Evolutionary conservation across 2,329 filamentous ascomycete species (phyloP).

Genomic region (Fusarium penzigii): DNA sequence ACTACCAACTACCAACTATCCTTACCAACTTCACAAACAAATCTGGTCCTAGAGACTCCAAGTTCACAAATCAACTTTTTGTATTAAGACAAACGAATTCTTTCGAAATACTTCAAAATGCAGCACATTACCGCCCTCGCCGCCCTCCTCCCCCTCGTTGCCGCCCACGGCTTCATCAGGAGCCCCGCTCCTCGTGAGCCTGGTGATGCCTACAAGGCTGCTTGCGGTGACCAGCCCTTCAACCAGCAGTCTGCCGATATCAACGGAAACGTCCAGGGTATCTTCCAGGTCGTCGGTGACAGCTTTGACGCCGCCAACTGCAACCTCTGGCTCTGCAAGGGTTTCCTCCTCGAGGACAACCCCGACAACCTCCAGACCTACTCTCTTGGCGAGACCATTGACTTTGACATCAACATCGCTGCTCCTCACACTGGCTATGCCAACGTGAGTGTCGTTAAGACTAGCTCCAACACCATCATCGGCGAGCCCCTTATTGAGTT

Average conservation of each 20-base stretch:
- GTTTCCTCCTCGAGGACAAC: slow-evolving; percentile 49
- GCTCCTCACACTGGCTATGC: slow-evolving; percentile 48
- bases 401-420: slow-evolving; percentile 41
- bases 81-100: slow-evolving; percentile 1
- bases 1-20: slow-evolving; percentile 3
- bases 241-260: slow-evolving; percentile 35
- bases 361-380: slow-evolving; percentile 43
- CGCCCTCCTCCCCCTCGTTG: slow-evolving; percentile 33
- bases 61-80: slow-evolving; percentile 1
- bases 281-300: slow-evolving; percentile 33
- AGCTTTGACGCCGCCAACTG: slow-evolving; percentile 30
- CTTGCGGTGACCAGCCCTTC: slow-evolving; percentile 45
- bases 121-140: slow-evolving; percentile 24
- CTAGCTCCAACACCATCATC: slow-evolving; percentile 51
- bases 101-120: slow-evolving; percentile 19
- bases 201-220: slow-evolving; percentile 43
- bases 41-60: slow-evolving; percentile 32
- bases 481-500: slow-evolving; percentile 56
- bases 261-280: slow-evolving; percentile 41
- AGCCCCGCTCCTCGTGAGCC: slow-evolving; percentile 42
- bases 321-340: slow-evolving; percentile 50
- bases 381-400: slow-evolving; percentile 43
- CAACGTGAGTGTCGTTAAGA: slow-evolving; percentile 61
- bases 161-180: slow-evolving; percentile 46
- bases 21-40: slow-evolving; percentile 19